Conservation (phyloP, 352 stramenopile genomes). For the Pythium coloratum region DNA sequence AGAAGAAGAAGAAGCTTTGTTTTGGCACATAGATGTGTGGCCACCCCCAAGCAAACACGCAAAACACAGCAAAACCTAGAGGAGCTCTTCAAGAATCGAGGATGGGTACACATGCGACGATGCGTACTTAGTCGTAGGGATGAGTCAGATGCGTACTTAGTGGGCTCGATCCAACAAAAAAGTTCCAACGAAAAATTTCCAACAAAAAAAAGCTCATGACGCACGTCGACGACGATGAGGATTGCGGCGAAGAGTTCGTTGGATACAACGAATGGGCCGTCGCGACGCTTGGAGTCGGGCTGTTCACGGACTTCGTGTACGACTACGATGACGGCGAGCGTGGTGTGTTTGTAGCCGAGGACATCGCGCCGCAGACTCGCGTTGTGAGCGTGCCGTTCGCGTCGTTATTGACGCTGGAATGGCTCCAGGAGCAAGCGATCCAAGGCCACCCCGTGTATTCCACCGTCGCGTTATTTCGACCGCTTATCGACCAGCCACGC, state of each 20-base stretch:
- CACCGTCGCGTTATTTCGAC: constrained; percentile 51
- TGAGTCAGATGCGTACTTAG: neutral
- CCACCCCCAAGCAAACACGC: neutral
- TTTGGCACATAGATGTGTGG: neutral
- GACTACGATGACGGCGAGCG: constrained; percentile 59
- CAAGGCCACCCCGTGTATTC: constrained; percentile 35
- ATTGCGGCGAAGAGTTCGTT: constrained; percentile 32
- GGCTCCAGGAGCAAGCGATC: constrained; percentile 30
- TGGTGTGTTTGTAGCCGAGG: constrained; percentile 80
- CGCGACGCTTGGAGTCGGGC: constrained; percentile 46
- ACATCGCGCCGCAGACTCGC: constrained; percentile 69
- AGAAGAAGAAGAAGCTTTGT: no score
- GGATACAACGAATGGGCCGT: constrained; percentile 75
- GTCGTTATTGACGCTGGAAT: constrained; percentile 55
- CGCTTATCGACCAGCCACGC: constrained; percentile 25
- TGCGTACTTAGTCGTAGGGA: neutral
- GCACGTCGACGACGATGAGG: constrained; percentile 10
- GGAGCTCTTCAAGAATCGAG: neutral
- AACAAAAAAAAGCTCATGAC: constrained; percentile 19
- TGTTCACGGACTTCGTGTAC: constrained; percentile 84
- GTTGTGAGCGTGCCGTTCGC: constrained; percentile 65
- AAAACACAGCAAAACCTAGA: neutral
- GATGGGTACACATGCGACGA: neutral
- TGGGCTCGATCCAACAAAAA: neutral
- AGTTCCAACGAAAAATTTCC: neutral